Evolutionary conservation across 1,284 basidiomycete species (phyloP).

Genomic region (Moesziomyces parantarcticus): DNA sequence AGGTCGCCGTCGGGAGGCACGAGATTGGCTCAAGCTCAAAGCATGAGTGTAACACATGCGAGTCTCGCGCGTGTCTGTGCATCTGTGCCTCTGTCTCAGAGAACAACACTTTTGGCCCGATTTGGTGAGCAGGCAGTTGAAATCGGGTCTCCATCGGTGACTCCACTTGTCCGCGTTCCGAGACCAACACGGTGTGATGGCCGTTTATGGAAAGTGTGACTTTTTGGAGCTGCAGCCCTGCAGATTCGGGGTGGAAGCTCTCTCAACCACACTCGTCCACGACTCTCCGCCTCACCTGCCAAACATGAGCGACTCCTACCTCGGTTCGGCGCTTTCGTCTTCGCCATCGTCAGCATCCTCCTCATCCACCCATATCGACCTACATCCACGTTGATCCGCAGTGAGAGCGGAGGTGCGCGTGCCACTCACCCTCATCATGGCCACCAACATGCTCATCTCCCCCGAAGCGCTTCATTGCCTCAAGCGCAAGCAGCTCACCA

Average conservation of each 20-base stretch:
- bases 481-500: constrained; percentile 56
- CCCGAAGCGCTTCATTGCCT: constrained; percentile 55
- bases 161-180: background rate
- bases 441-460: constrained; percentile 43
- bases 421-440: constrained; percentile 14
- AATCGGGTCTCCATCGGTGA: background rate
- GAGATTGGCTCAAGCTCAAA: too few relatives aligned
- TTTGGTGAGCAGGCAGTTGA: too few relatives aligned
- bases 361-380: background rate
- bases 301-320: background rate
- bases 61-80: background rate
- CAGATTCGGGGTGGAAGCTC: constrained; percentile 1
- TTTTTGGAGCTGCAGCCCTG: background rate
- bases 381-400: background rate
- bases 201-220: background rate
- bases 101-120: too few relatives aligned
- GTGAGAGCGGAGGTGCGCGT: constrained; percentile 10
- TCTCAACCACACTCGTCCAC: background rate
- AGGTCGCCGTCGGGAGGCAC: background rate
- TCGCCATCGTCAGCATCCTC: constrained; percentile 4
- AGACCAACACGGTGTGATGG: background rate
- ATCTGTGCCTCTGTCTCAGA: too few relatives aligned
- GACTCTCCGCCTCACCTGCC: background rate
- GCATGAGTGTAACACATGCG: background rate
- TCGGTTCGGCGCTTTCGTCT: background rate